Base-by-base conservation (phyloP, 768 basidiomycete genomes). In the Suillus tomentosus region DNA sequence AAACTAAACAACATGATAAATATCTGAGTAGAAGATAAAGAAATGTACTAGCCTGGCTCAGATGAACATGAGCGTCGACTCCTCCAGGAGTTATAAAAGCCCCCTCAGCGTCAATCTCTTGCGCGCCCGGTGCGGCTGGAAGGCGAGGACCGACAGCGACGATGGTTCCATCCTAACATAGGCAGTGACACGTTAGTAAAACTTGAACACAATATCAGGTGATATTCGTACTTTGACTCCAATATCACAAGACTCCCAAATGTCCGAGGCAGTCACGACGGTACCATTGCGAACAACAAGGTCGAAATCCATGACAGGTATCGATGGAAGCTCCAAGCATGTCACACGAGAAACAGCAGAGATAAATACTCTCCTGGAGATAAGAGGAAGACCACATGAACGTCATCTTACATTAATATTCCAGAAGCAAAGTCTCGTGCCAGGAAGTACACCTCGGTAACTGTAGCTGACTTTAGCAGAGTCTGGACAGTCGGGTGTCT, bases 51-150 rank as follows among this genome's bases (percentile, higher is more conserved):
- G 63, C 69, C 53, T 78, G 78, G 14, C 70, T 72, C 56, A 79
- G 68, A 62, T 79, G 78, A 10, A 78, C 78, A 55, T 79, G 78
- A 5, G 72, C 70, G 62, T 79, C 78, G 60, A 79, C 69, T 1
- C 77, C 73, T 8, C 78, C 78, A 31, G 78, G 78, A 2, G 77
- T 78, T 3, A 78, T 64, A 64, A 67, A 77, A 5, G 71, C 77
- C 3, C 77, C 78, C 42, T 77, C 72, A 22, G 74, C 77, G 61
- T 79, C 77, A 39, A 79, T 77, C 31, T 73, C 71, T 61, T 72
- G 53, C 56, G 69, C 74, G 3, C 67, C 68, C 2, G 50, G 58
- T 68, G 56, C 34, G 57, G 56, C 34, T 62, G 45, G 64, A 22
- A 68, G 56, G 34, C 58, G 37, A 58, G 63, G 54, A 39, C 67